phyloP scores from a whole-genome alignment of 1,139 yeast species.

The Hanseniaspora uvarum region DNA sequence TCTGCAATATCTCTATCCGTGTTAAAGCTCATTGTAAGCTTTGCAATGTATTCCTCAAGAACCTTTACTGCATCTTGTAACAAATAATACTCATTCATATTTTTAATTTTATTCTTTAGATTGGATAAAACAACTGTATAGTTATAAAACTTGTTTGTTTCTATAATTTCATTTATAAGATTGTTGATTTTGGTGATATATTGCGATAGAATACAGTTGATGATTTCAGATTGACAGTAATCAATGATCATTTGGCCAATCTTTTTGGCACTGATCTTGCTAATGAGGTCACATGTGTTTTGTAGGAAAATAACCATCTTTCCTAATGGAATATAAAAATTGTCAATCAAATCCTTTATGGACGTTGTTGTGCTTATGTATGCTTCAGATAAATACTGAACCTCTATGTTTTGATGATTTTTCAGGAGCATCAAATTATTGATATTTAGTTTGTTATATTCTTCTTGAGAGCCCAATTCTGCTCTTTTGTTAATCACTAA shows the following conservation, averaged over 20 bases:
- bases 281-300: neutral
- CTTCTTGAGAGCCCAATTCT: neutral
- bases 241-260: constrained; percentile 14
- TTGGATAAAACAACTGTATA: neutral
- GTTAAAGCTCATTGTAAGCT: constrained; percentile 24
- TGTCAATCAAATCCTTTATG: neutral
- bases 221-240: constrained; percentile 11
- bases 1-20: constrained; percentile 28
- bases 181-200: neutral
- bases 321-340: constrained; percentile 10
- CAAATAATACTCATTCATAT: constrained; percentile 6
- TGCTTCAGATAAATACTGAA: neutral
- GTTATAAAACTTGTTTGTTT: constrained; percentile 2
- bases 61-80: constrained; percentile 17
- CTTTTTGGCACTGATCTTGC: neutral
- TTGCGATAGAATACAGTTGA: neutral
- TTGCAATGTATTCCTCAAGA: constrained; percentile 24
- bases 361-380: constrained; percentile 1
- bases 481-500: too few species aligned
- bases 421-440: neutral
- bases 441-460: neutral
- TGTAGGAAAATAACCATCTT: constrained; percentile 8
- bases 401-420: neutral
- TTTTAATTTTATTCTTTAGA: constrained; percentile 2
- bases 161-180: neutral